phyloP scores from a whole-genome alignment of 1,284 basidiomycete species.

The Cronartium ribicola region DNA sequence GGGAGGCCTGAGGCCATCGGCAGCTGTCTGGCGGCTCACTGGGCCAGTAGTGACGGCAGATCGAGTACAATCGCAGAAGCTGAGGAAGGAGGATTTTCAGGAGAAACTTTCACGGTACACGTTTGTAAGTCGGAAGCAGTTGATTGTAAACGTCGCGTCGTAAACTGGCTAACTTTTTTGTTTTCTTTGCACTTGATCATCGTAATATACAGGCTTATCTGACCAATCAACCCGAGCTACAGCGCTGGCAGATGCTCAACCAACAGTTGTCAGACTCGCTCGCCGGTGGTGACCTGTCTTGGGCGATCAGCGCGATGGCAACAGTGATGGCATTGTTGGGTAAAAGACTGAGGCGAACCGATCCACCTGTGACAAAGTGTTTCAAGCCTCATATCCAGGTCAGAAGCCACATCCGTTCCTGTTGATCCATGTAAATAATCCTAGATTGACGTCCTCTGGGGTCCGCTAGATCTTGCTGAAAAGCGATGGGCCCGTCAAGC shows the following conservation, averaged over 20 bases:
- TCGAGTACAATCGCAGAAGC: conserved; percentile 5
- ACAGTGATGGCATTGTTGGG: conserved; percentile 39
- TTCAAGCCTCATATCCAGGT: conserved; percentile 30
- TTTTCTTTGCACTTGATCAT: no score
- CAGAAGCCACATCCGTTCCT: neutral
- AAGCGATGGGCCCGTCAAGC: conserved; percentile 13
- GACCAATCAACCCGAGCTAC: conserved; percentile 18
- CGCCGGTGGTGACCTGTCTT: conserved; percentile 19
- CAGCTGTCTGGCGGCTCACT: neutral
- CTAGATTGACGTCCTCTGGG: neutral
- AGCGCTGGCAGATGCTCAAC: conserved; percentile 14
- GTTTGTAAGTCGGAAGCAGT: conserved; percentile 11
- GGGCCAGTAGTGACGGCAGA: neutral
- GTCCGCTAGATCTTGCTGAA: conserved; percentile 10
- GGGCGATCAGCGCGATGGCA: conserved; percentile 37
- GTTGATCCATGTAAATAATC: neutral
- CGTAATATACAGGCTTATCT: conserved; percentile 12
- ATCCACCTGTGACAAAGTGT: conserved; percentile 19
- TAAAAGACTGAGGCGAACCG: conserved; percentile 16
- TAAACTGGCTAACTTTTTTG: no score
- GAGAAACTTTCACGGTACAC: conserved; percentile 30
- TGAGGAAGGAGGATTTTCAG: conserved; percentile 26
- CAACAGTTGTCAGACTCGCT: conserved; percentile 18
- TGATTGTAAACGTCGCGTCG: neutral
- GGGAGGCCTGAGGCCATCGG: neutral